Base-by-base conservation (phyloP, 352 stramenopile genomes). In the Phytophthora tubulina region DNA sequence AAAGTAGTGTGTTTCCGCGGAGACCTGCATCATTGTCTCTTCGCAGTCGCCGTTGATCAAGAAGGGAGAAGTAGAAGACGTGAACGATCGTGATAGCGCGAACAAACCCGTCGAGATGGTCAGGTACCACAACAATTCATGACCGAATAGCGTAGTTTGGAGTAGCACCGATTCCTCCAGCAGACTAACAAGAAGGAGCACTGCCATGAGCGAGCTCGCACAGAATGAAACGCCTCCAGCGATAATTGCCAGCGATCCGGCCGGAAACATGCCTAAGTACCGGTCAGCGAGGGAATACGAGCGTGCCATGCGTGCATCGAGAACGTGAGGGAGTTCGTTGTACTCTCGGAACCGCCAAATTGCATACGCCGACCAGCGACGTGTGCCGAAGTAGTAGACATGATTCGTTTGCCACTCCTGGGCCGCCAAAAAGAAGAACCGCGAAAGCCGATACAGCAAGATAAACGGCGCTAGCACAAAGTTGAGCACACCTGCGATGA, bases 241-340 rank as follows among this genome's bases (percentile, higher is more conserved):
- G 36, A 99, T 48, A 53, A 98, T 91, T 15, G 93, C 88, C 10
- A 97, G 68, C 13, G 97, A 78, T 6, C 95, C 95, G 33, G 89
- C 88, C 2, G 90, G 91, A 79, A 99, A 99, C 72, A 99, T 91
- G 39, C 92, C 88, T 15, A 99, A 64, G 76, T 99, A 99, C 4
- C 89, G 81, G 39, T 98, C 90, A 2, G 97, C 96, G 2, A 97
- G 82, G 36, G 92, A 76, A 68, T 99, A 98, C 15, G 93, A 98
- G 14, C 94, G 88, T 39, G 84, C 88, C 61, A 99, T 91, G 30
- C 98, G 90, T n/a, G 89, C 84, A 64, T 99, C 96, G 65, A 99
- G 97, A 38, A 96, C 78, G 69, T 99, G 97, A n/a, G 96, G 94
- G 1, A 99, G 78, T 72, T 99, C 98, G 79, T 99, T 99, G 84